A percentile compares a stretch with the other conserved stretches of the same genome.
Evolutionary conservation across 768 basidiomycete species (phyloP).

Genomic region (Collybia mongolica): DNA sequence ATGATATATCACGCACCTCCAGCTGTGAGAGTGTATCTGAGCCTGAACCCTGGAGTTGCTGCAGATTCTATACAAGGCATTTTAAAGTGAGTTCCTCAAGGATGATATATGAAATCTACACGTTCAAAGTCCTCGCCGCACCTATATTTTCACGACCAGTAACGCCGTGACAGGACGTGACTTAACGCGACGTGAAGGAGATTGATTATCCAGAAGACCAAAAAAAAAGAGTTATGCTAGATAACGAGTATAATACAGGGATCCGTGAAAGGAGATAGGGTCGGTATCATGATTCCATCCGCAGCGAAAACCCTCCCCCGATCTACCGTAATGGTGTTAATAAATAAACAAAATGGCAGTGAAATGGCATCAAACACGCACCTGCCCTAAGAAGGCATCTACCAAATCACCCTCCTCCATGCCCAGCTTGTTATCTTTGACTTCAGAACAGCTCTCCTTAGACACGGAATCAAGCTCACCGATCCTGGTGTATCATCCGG

Average conservation of each 20-base stretch:
- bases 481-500: conserved; percentile 51
- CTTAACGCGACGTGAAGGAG: no score
- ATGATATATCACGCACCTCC: no score
- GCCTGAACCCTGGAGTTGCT: no score
- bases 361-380: conserved; percentile 2
- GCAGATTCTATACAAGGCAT: no score
- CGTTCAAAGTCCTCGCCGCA: no score
- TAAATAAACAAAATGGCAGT: neutral
- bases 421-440: conserved; percentile 6
- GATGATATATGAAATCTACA: no score
- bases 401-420: conserved; percentile 22
- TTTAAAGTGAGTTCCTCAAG: no score
- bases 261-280: neutral
- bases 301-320: conserved; percentile 11
- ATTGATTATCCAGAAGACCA: no score
- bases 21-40: no score
- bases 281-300: conserved; percentile 7
- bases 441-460: neutral
- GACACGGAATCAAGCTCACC: conserved; percentile 33
- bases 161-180: no score
- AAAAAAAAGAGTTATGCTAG: neutral
- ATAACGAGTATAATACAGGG: neutral
- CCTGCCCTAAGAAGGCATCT: conserved; percentile 18
- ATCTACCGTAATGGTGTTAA: conserved; percentile 5
- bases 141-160: no score